Base-by-base conservation (phyloP, 345 rosid genomes). In the Linum lewisii region DNA sequence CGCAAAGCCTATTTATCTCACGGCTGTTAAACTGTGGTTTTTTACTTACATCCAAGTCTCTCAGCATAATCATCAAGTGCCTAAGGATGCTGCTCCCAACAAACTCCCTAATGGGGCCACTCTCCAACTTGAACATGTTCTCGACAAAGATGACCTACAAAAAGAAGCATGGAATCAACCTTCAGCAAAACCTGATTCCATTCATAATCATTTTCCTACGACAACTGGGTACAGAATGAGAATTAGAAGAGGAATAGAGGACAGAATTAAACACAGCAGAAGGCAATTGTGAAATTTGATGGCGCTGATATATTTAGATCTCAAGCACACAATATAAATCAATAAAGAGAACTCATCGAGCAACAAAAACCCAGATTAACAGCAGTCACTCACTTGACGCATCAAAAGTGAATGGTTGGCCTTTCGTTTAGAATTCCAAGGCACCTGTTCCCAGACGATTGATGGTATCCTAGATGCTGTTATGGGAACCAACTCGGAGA, bases 1-100 rank as follows among this genome's bases (percentile, higher is more conserved):
- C 21, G 24, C 38, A 29, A 69, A 53, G 22, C 6, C 63, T 21
- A 58, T 22, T 54, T 24, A 8, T 38, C 16, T 60, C 20, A 37
- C 5, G 14, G 45, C 24, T 34, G 2, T 7, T 2, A 37, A 42
- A 19, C 71, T 22, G 21, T n/a, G 25, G 34, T 50, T 22, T 49
- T n/a, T 19, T n/a, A 76, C 98, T 86, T 74, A 91, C 96, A 75
- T 88, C 98, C 75, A 88, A 81, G 57, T 88, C 96, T 73, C 85
- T 72, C 69, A 91, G 69, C 76, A 85, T 68, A 72, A 86, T 92
- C 73, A 88, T 75, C 79, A 91, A 81, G 21, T 80, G 81, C 71
- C 70, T 73, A 23, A 92, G 83, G 78, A 92, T 78, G 59, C 73
- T 68, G 69, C 73, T 69, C 53, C 96, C 85, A 69, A 84, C 85